phyloP scores from a whole-genome alignment of 2,329 filamentous ascomycete species.

The Scytalidium sp. region DNA sequence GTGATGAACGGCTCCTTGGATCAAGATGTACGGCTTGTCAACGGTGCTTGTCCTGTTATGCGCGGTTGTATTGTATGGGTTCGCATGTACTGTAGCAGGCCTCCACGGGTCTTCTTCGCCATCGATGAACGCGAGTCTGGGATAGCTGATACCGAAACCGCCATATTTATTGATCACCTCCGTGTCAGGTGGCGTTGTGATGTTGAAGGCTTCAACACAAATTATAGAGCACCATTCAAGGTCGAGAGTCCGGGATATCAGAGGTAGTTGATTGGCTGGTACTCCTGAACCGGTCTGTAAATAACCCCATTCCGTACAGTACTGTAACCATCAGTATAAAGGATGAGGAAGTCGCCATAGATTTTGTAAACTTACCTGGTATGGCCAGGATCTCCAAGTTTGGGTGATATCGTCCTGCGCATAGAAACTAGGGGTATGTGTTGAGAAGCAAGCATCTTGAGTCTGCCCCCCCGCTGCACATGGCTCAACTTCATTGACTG shows the following conservation, averaged over 20 bases:
- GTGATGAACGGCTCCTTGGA: constrained; percentile 74
- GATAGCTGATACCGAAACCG: constrained; percentile 68
- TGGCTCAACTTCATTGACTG: constrained; percentile 35
- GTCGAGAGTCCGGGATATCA: constrained; percentile 70
- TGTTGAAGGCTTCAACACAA: constrained; percentile 69
- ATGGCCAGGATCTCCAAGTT: constrained; percentile 52
- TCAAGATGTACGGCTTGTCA: constrained; percentile 69
- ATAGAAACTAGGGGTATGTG: constrained; percentile 44
- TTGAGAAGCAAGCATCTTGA: constrained; percentile 50
- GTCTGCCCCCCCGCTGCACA: constrained; percentile 32
- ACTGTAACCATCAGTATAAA: constrained; percentile 18
- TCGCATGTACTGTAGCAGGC: constrained; percentile 67
- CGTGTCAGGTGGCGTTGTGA: constrained; percentile 60
- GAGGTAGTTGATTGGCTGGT: constrained; percentile 59
- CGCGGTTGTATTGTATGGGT: constrained; percentile 41
- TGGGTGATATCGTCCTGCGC: constrained; percentile 38
- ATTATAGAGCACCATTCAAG: constrained; percentile 58
- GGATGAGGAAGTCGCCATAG: not conserved
- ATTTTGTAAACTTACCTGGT: constrained; percentile 41
- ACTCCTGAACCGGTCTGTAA: constrained; percentile 71
- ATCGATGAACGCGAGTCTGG: constrained; percentile 73
- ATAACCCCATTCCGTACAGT: constrained; percentile 66
- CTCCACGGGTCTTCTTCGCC: constrained; percentile 81
- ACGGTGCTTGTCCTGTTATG: constrained; percentile 55
- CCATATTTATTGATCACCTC: constrained; percentile 74